Percentiles rank a stretch among this genome's conserved stretches.
These are phyloP conservation scores for Vigna radiata DNA, from an alignment of 306 rosid species.

Conservation along the genomic window DNA sequence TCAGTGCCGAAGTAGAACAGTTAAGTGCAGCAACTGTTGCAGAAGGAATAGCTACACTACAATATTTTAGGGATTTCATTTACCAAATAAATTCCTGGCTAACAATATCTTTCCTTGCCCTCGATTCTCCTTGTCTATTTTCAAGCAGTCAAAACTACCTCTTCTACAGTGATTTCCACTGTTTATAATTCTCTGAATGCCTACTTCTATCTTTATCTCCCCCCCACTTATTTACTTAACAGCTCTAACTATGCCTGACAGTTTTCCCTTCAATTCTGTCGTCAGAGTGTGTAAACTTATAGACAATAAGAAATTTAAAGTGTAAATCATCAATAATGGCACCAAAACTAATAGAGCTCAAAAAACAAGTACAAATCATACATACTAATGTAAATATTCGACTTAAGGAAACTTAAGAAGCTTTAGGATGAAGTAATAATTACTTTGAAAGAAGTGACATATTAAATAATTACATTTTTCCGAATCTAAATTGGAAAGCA, in stretches of 20 bases:
- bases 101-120: background rate
- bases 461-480: conserved; percentile 18
- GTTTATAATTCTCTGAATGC: background rate
- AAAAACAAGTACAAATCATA: background rate
- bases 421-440: conserved; percentile 29
- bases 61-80: too few species aligned
- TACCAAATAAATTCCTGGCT: background rate
- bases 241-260: background rate
- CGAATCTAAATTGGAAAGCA: conserved; percentile 37
- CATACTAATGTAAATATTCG: background rate
- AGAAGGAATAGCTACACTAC: background rate
- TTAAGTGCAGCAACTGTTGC: background rate
- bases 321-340: conserved; percentile 20
- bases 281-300: background rate
- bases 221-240: background rate
- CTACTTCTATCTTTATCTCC: background rate
- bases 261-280: background rate
- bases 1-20: background rate
- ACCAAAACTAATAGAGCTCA: conserved; percentile 11
- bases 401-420: conserved; percentile 18
- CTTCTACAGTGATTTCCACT: too few species aligned
- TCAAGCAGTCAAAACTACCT: too few species aligned
- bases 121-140: too few species aligned
- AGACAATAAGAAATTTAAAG: conserved; percentile 2
- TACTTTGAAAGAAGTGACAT: conserved; percentile 10